Evolutionary conservation across 805 yeast species (phyloP).

Genomic region (Candida odintsovae): DNA sequence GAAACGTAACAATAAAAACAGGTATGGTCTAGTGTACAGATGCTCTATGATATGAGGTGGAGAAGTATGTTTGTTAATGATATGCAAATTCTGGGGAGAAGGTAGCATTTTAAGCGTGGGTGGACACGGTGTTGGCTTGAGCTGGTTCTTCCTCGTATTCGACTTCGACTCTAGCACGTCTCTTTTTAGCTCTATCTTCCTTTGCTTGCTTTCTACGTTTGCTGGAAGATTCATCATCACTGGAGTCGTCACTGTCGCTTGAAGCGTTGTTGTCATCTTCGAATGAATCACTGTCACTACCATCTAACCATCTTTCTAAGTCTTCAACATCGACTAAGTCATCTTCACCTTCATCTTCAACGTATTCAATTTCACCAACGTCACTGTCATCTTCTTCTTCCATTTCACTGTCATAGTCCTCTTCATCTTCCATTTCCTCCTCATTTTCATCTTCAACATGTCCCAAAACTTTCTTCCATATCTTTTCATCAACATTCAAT

Average conservation of each 20-base stretch:
- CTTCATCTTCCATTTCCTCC: slow-evolving; percentile 41
- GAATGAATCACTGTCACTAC: slow-evolving; percentile 36
- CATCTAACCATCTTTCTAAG: slow-evolving; percentile 80
- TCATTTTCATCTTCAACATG: slow-evolving; percentile 69
- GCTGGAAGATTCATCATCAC: slow-evolving; percentile 30
- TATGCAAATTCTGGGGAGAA: neutral
- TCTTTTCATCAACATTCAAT: slow-evolving; percentile 88
- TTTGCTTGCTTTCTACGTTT: slow-evolving; percentile 30
- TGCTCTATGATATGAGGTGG: neutral
- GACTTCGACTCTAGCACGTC: slow-evolving; percentile 72
- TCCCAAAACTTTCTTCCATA: slow-evolving; percentile 92
- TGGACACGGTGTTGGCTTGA: slow-evolving; percentile 16
- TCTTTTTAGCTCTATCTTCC: slow-evolving; percentile 38
- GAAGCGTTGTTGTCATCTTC: slow-evolving; percentile 28
- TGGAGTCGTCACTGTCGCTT: slow-evolving; percentile 33
- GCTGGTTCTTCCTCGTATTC: slow-evolving; percentile 75
- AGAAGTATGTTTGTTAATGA: neutral
- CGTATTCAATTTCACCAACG: slow-evolving; percentile 80
- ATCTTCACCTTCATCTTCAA: slow-evolving; percentile 84
- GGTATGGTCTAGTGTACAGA: neutral
- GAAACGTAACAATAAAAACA: neutral
- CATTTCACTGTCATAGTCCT: slow-evolving; percentile 42
- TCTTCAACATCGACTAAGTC: slow-evolving; percentile 94
- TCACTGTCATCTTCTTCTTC: slow-evolving; percentile 49
- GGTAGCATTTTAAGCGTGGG: slow-evolving; percentile 3